Conservation (phyloP, 768 basidiomycete species). For the Leccinum sublutescens region DNA sequence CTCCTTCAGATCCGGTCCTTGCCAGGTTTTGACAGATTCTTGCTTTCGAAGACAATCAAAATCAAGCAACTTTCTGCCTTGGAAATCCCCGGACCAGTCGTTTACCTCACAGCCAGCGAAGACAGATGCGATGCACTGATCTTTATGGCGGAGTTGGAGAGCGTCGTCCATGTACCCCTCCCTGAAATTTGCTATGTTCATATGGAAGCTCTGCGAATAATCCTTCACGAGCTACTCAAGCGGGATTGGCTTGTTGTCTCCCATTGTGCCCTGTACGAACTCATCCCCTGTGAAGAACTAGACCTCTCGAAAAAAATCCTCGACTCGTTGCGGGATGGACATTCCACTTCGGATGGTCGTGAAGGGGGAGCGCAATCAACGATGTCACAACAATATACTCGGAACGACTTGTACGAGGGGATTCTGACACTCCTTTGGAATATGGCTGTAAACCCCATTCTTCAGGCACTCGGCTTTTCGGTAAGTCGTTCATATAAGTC, state of each 20-base stretch:
- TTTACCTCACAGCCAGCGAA: no score
- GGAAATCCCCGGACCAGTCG: no score
- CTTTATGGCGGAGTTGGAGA: background rate
- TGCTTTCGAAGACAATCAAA: background rate
- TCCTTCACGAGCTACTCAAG: background rate
- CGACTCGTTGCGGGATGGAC: background rate
- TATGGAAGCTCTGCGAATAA: background rate
- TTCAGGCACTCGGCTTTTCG: background rate
- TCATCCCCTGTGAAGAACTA: background rate
- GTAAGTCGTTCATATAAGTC: no score
- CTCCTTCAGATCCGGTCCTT: background rate
- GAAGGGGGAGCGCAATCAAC: background rate
- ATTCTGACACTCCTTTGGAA: no score
- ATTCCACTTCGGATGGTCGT: background rate
- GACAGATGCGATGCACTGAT: background rate
- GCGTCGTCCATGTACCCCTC: background rate
- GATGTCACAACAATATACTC: background rate
- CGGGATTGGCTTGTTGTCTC: background rate
- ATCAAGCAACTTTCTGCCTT: no score
- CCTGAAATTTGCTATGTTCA: background rate
- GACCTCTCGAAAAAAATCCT: background rate
- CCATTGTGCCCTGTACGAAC: background rate
- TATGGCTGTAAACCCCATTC: background rate
- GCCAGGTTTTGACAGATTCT: background rate
- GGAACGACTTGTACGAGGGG: accelerated